These are phyloP conservation scores for Aspergillus sp. DNA, from an alignment of 2,329 filamentous ascomycete genomes.

Conservation along the genomic window DNA sequence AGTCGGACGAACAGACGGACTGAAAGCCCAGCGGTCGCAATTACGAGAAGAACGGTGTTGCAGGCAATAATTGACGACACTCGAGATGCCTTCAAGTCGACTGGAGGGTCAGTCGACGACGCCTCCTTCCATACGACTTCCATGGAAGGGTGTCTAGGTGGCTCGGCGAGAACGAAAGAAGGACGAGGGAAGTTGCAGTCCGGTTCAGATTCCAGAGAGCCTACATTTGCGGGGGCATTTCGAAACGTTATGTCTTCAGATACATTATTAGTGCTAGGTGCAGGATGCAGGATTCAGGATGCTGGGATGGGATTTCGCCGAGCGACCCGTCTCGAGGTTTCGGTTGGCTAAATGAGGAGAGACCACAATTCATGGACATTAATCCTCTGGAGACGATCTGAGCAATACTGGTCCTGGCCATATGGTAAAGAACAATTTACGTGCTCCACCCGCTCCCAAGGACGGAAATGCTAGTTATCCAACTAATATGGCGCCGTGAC, in stretches of 20 bases:
- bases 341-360: neutral
- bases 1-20: constrained; percentile 4
- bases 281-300: neutral
- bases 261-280: neutral
- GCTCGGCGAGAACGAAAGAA: neutral
- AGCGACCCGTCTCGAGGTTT: neutral
- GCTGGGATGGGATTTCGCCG: neutral
- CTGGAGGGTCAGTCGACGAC: neutral
- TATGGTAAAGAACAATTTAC: neutral
- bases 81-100: neutral
- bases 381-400: neutral
- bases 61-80: constrained; percentile 2
- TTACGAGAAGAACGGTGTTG: neutral
- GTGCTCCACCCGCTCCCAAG: neutral
- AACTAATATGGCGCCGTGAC: neutral
- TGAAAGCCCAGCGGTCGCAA: neutral
- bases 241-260: neutral
- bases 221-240: neutral
- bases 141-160: neutral
- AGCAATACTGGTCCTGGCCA: neutral
- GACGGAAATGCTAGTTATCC: too few species aligned
- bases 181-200: neutral
- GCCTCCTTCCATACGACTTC: neutral
- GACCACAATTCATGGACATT: too few species aligned
- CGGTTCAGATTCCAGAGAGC: neutral